These are phyloP conservation scores for Pichia membranifaciens DNA, from an alignment of 805 yeast genomes.

Conservation along the genomic window DNA sequence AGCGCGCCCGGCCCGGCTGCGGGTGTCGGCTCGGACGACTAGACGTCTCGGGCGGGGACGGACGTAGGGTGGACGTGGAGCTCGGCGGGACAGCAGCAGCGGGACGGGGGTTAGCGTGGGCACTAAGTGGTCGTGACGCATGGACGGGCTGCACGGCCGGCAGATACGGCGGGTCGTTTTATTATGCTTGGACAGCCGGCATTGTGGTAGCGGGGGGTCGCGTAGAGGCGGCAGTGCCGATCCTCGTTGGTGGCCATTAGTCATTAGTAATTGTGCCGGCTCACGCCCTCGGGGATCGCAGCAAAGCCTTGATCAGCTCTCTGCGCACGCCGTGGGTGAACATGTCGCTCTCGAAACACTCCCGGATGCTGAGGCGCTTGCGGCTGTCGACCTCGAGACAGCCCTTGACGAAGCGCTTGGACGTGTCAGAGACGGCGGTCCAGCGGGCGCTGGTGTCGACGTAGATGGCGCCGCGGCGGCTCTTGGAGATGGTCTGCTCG, in stretches of 20 bases:
- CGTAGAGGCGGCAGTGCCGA: too few relatives aligned
- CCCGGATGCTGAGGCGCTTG: conserved; percentile 11
- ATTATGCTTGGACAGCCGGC: too few relatives aligned
- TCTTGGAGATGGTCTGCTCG: conserved; percentile 36
- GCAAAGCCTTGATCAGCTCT: conserved; percentile 1
- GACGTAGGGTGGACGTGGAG: too few relatives aligned
- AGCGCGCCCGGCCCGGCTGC: too few relatives aligned
- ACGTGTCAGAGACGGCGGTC: conserved; percentile 30
- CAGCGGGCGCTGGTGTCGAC: conserved; percentile 36
- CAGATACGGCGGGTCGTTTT: too few relatives aligned
- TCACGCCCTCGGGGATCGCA: neutral
- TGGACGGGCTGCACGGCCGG: too few relatives aligned
- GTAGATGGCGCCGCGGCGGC: conserved; percentile 36
- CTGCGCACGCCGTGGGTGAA: conserved; percentile 7
- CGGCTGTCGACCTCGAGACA: conserved; percentile 36
- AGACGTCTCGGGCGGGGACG: too few relatives aligned
- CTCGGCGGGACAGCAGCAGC: too few relatives aligned
- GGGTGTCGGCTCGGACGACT: too few relatives aligned
- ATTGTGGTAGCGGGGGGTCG: too few relatives aligned
- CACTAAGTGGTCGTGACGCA: too few relatives aligned
- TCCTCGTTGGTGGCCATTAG: neutral
- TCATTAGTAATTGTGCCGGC: neutral
- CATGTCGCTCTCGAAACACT: conserved; percentile 5
- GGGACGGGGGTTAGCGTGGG: too few relatives aligned
- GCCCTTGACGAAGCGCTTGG: conserved; percentile 37